Base-by-base conservation (phyloP, 768 basidiomycete genomes). In the Leccinum boreale region DNA sequence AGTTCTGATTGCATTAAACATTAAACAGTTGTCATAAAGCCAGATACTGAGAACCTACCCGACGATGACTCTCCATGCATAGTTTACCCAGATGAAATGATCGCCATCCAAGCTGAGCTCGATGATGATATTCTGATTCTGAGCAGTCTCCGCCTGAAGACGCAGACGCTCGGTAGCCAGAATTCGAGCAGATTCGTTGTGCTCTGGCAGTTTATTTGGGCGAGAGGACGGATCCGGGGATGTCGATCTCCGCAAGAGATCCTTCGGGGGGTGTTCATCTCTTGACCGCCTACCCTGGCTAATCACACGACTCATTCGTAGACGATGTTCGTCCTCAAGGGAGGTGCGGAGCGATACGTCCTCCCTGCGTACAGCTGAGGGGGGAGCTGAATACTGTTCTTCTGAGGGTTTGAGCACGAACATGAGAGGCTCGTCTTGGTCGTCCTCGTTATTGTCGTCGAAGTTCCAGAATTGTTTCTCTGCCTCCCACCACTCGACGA, bases 401-500 rank as follows among this genome's bases (percentile, higher is more conserved):
- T 87, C 88, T 19, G 82, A 84, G 0, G 96, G 89, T 71, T 96
- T 97, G 71, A 94, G 88, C 55, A 98, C 93, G 67, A 98, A 98
- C 63, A 88, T 85, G 51, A 98, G 77, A 1, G 93, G 92, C 63
- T 98, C 96, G 56, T 92, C 89, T 69, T 90, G 86, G 65, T 94
- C 93, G 58, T 92, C 87, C 47, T 90, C 90, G 60, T 90, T 88
- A 65, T 92, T 88, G 68, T 93, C 92, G 68, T 95, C 91, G 70
- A 98, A 98, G 67, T 97, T 97, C 97, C 97, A 99, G 74, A 99
- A 99, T 64, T 95, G 93, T 68, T 95, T 95, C 78, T 98, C 96
- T 11, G 97, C 97, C 73, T 97, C 95, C 94, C 94, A 98, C 96
- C 97, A 99, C 69, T 98, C 97, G 61, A 98, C 89, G 28, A 98